Evolutionary conservation across 1,284 basidiomycete species (phyloP).

Genomic region (Peniophora sp.): DNA sequence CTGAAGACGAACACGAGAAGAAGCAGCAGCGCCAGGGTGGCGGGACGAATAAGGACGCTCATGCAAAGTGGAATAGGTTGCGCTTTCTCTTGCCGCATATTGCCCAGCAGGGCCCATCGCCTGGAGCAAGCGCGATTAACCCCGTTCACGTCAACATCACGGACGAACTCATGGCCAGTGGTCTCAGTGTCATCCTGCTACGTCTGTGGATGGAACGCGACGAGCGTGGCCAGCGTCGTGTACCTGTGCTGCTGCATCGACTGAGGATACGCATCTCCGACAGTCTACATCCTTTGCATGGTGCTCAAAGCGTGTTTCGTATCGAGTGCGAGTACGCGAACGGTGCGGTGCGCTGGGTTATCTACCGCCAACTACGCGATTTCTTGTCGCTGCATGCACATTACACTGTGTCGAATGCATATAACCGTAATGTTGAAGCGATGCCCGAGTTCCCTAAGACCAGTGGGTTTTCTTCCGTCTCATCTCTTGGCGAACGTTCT

Average conservation of each 20-base stretch:
- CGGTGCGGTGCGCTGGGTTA: slow-evolving; percentile 91
- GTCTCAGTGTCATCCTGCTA: slow-evolving; percentile 77
- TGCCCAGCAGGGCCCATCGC: slow-evolving; percentile 15
- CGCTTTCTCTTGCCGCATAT: slow-evolving; percentile 60
- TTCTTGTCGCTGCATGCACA: slow-evolving; percentile 90
- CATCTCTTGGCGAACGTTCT: not conserved
- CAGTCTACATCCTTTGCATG: slow-evolving; percentile 75
- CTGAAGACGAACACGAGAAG: slow-evolving; percentile 3
- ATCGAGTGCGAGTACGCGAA: slow-evolving; percentile 98
- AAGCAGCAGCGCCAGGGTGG: not conserved
- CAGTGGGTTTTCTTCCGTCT: slow-evolving; percentile 37
- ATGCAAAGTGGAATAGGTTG: slow-evolving; percentile 50
- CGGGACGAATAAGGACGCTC: slow-evolving; percentile 7
- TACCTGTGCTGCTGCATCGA: slow-evolving; percentile 85
- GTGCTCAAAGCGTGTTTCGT: slow-evolving; percentile 77
- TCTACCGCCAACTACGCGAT: slow-evolving; percentile 92
- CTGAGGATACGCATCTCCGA: slow-evolving; percentile 81
- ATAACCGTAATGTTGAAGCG: slow-evolving; percentile 60
- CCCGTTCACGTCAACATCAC: slow-evolving; percentile 65
- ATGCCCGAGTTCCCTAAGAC: slow-evolving; percentile 92
- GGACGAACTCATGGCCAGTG: slow-evolving; percentile 79
- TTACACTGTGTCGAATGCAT: slow-evolving; percentile 83
- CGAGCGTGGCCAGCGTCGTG: slow-evolving; percentile 76
- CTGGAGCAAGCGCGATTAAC: slow-evolving; percentile 40
- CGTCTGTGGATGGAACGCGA: slow-evolving; percentile 90